Evolutionary conservation across 257 asterid genomes (phyloP).

Genomic region (Hygrophila difformis): DNA sequence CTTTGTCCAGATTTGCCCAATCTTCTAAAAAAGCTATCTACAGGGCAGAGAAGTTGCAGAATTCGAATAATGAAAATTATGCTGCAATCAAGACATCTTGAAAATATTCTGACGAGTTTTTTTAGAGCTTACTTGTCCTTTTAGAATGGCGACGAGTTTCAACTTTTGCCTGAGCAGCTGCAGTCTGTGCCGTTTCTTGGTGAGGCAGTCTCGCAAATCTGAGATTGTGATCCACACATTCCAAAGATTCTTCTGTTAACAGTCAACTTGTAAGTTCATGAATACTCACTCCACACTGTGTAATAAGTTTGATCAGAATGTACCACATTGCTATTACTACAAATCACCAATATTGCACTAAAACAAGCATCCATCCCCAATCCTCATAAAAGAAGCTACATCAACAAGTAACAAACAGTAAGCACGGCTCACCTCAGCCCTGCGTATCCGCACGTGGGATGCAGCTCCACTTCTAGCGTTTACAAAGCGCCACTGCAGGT

Average conservation of each 20-base stretch:
- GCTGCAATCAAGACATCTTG: too few species aligned
- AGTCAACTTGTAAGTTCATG: conserved; percentile 3
- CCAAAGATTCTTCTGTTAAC: conserved; percentile 76
- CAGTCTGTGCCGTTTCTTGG: conserved; percentile 84
- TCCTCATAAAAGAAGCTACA: too few species aligned
- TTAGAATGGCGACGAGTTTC: conserved; percentile 86
- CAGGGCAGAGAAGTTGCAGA: too few species aligned
- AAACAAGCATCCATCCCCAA: too few species aligned
- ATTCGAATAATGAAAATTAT: too few species aligned
- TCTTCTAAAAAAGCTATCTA: conserved; percentile 59
- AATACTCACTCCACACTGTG: conserved; percentile 2
- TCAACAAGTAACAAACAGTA: conserved; percentile 1
- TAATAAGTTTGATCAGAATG: neutral
- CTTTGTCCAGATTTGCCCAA: conserved; percentile 71
- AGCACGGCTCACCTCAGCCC: conserved; percentile 60
- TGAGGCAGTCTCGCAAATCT: conserved; percentile 77
- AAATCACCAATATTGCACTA: too few species aligned
- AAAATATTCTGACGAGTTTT: too few species aligned
- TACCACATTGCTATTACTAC: neutral
- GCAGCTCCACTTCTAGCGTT: conserved; percentile 74
- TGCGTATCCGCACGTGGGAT: conserved; percentile 58
- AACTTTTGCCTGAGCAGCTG: conserved; percentile 87
- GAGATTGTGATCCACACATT: conserved; percentile 94
- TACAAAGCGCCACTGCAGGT: conserved; percentile 89
- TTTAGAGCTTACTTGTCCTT: conserved; percentile 82